phyloP scores from a whole-genome alignment of 139 green algal species.

The Asterochloris erici region DNA sequence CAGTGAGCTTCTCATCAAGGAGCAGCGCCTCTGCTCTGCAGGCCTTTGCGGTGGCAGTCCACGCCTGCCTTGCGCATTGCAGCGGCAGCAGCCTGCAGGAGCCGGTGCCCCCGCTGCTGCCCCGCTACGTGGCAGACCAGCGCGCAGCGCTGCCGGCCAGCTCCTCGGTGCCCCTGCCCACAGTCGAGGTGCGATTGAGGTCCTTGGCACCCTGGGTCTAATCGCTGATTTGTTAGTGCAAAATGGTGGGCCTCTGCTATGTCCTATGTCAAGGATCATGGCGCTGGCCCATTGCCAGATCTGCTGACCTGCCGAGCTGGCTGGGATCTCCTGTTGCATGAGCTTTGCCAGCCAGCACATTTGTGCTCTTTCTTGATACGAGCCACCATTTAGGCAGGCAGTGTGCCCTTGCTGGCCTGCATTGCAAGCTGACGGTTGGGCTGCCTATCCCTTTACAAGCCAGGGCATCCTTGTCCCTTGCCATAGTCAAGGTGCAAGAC shows the following conservation, averaged over 20 bases:
- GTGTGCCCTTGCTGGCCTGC: too few relatives aligned
- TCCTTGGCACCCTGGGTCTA: neutral
- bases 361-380: too few relatives aligned
- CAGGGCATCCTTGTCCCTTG: too few relatives aligned
- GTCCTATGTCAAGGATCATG: neutral
- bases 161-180: conserved; percentile 40
- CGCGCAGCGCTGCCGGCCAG: conserved; percentile 54
- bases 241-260: neutral
- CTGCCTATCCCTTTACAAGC: too few relatives aligned
- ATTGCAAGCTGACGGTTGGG: too few relatives aligned
- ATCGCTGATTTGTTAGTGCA: neutral
- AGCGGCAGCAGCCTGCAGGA: conserved; percentile 15
- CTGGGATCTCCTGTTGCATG: neutral
- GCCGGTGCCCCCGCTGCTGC: conserved; percentile 40
- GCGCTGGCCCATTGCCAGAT: neutral
- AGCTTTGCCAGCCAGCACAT: too few relatives aligned
- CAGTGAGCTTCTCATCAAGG: neutral
- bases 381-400: too few relatives aligned
- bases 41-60: conserved; percentile 61
- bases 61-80: conserved; percentile 33
- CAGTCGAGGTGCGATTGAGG: neutral
- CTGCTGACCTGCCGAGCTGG: neutral
- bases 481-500: too few relatives aligned
- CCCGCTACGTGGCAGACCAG: conserved; percentile 33
- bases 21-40: conserved; percentile 12